Evolutionary conservation across 768 basidiomycete species (phyloP), one percentile per base, ranked within the genome.

Genomic region (Mycena haematopus): DNA sequence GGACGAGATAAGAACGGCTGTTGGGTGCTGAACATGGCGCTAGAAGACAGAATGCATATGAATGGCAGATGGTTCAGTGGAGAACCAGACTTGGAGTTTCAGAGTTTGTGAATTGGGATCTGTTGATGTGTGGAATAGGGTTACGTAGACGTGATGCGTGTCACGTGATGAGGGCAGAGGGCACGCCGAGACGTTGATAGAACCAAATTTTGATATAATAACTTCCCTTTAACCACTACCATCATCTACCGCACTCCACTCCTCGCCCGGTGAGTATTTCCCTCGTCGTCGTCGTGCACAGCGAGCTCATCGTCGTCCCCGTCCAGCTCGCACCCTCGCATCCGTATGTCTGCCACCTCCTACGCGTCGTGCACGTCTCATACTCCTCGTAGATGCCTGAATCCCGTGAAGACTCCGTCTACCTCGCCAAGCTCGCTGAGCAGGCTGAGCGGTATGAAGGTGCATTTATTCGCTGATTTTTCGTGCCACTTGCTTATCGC

Each of bases 351-450:
- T 38, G 56, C 27, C 52, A 70, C 79, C 77, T 75, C 84, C 71
- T 69, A 76, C 81, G 77, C 77, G 76, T 80, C 71, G 42, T 54
- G 29, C 71, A 65, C 72, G 71, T 25, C 33, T 69, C 66, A 61
- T 35, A 31, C 15, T 56, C 46, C 56, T n/a, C n/a, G 21, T 63
- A 92, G 90, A 92, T 92, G 92, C 77, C 88, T 75, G 89, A 90
- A 75, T 82, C 86, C 76, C 93, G 95, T 75, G 95, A 96, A 88
- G 93, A 96, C 80, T 94, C 91, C 72, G 96, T 99, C 80, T 99
- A 98, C 87, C 95, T 97, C 81, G 96, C 96, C 83, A 99, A 99
- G 93, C 95, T 98, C 84, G 94, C 95, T 77, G 95, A 98, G 85
- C 95, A 98, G 84, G 96, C 96, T 72, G 96, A 99, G 86, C 96